Conservation (phyloP, 2,329 filamentous ascomycete genomes). For the Corinectria fuckeliana region DNA sequence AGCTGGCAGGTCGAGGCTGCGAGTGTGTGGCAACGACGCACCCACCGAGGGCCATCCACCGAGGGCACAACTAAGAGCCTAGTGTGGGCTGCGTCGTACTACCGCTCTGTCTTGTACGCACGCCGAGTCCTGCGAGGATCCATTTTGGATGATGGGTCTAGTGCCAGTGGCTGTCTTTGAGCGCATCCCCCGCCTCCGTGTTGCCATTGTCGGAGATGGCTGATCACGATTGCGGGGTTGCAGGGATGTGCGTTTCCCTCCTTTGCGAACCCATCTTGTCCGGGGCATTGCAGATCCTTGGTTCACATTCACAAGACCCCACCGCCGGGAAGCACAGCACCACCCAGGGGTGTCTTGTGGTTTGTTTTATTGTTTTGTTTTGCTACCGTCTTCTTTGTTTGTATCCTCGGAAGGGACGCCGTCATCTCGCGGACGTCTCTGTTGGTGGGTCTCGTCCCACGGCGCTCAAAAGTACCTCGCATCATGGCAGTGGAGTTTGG, state of each 20-base stretch:
- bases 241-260: constrained; percentile 29
- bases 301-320: constrained; percentile 7
- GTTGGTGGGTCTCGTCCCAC: constrained; percentile 16
- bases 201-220: constrained; percentile 26
- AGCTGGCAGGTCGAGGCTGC: neutral
- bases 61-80: constrained; percentile 8
- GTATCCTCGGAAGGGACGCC: constrained; percentile 11
- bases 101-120: too few relatives aligned
- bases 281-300: constrained; percentile 8
- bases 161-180: constrained; percentile 10
- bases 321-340: constrained; percentile 29
- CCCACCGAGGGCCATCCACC: neutral
- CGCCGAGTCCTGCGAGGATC: too few relatives aligned
- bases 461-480: constrained; percentile 37
- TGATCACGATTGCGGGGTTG: constrained; percentile 36
- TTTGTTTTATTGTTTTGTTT: neutral
- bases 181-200: constrained; percentile 23
- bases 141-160: neutral
- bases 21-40: constrained; percentile 1
- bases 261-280: neutral
- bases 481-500: constrained; percentile 34
- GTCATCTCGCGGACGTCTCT: neutral
- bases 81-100: too few relatives aligned
- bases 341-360: constrained; percentile 21
- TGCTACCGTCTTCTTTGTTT: constrained; percentile 1